phyloP scores from a whole-genome alignment of 805 yeast species.

The Candida golubevii region DNA sequence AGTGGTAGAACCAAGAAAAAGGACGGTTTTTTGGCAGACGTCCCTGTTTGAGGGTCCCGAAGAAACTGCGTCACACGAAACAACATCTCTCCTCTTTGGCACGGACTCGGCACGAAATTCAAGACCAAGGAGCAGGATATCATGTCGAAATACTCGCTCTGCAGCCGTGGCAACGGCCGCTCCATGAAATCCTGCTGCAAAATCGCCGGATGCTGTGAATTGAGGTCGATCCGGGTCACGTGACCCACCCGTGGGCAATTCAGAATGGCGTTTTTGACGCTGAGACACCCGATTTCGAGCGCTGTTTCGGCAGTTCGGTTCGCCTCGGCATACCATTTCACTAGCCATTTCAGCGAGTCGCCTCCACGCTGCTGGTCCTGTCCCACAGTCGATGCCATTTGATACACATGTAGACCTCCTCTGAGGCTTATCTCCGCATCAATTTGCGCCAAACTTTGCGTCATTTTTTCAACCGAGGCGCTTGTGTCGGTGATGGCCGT shows the following conservation, averaged over 20 bases:
- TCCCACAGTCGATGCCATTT: constrained; percentile 80
- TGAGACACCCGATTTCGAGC: constrained; percentile 81
- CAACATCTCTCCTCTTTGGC: constrained; percentile 75
- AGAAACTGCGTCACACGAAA: constrained; percentile 54
- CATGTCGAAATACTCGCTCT: constrained; percentile 51
- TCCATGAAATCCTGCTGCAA: constrained; percentile 81
- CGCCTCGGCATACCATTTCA: constrained; percentile 51
- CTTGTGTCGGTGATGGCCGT: constrained; percentile 17
- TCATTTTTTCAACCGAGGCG: constrained; percentile 15
- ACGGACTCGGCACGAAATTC: constrained; percentile 78
- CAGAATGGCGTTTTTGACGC: constrained; percentile 64
- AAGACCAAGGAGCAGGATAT: constrained; percentile 83
- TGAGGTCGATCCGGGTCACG: constrained; percentile 68
- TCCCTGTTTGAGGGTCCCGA: constrained; percentile 22
- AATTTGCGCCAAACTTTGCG: constrained; percentile 45
- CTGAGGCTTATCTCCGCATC: constrained; percentile 56
- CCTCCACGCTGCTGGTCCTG: constrained; percentile 80
- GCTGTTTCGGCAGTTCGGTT: constrained; percentile 33
- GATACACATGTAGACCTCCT: constrained; percentile 81
- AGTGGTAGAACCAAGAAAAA: constrained; percentile 77
- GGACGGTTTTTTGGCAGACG: background rate
- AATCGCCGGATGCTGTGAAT: constrained; percentile 73
- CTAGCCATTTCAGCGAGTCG: constrained; percentile 78
- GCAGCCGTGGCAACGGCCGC: constrained; percentile 52
- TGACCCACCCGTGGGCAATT: constrained; percentile 48